These are phyloP conservation scores for Globisporangium recalcitrans DNA, from an alignment of 352 stramenopile genomes.

Conservation along the genomic window DNA sequence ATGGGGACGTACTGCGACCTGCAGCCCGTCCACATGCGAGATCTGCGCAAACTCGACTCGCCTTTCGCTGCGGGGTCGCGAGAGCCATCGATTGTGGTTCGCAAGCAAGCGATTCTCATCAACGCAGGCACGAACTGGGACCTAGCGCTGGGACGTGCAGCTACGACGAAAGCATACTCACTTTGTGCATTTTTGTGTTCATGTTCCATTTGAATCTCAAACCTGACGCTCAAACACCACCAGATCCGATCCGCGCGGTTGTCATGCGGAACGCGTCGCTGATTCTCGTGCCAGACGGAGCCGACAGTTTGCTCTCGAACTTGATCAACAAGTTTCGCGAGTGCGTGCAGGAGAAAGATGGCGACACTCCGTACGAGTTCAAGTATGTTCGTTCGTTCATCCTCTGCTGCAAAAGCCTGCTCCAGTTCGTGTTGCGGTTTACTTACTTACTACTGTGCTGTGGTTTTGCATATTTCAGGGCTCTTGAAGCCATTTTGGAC, in stretches of 20 bases:
- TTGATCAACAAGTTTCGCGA: slow-evolving; percentile 31
- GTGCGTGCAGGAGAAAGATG: slow-evolving; percentile 4
- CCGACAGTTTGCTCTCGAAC: slow-evolving; percentile 32
- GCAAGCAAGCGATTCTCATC: slow-evolving; percentile 40
- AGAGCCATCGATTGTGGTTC: slow-evolving; percentile 33
- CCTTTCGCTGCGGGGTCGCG: slow-evolving; percentile 27
- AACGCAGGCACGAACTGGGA: too few species aligned
- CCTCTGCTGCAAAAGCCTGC: too few species aligned
- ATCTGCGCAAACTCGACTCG: slow-evolving; percentile 38
- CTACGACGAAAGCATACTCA: too few species aligned
- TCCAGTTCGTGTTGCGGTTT: too few species aligned
- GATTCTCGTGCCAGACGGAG: slow-evolving; percentile 38
- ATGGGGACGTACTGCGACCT: slow-evolving; percentile 27
- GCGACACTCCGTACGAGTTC: background rate
- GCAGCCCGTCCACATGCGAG: slow-evolving; percentile 41
- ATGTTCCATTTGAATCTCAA: too few species aligned
- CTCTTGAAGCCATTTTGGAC: slow-evolving; percentile 2
- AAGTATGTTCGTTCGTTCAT: background rate
- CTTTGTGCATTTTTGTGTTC: too few species aligned
- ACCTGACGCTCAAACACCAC: background rate
- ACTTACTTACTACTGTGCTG: too few species aligned
- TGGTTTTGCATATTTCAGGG: slow-evolving; percentile 7
- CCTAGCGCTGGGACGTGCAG: too few species aligned
- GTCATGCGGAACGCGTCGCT: slow-evolving; percentile 30
- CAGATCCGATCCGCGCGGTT: slow-evolving; percentile 38